A percentile compares a stretch with the other conserved stretches of the same genome.
Conservation (phyloP, 306 rosid species). For the Cyclanthera cordifolia region DNA sequence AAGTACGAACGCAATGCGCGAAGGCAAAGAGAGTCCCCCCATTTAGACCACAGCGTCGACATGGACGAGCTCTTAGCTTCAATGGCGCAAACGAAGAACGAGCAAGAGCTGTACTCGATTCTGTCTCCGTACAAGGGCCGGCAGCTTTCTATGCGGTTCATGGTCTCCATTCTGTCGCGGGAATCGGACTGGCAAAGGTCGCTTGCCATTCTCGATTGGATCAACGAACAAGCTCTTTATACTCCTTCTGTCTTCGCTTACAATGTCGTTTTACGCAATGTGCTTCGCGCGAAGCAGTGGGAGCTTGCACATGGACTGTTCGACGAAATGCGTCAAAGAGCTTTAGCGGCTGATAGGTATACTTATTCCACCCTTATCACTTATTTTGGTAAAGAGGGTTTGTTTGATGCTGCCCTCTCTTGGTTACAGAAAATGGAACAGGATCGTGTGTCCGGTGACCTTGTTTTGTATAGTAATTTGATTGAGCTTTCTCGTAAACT, state of each 20-base stretch:
- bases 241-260: constrained; percentile 67
- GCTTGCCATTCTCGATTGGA: constrained; percentile 78
- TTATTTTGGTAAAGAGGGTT: constrained; percentile 57
- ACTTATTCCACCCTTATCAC: constrained; percentile 87
- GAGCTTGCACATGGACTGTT: constrained; percentile 78
- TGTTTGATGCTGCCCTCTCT: constrained; percentile 74
- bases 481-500: constrained; percentile 78
- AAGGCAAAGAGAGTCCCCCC: constrained; percentile 20
- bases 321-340: constrained; percentile 80
- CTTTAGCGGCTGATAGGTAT: constrained; percentile 74
- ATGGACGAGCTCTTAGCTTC: constrained; percentile 57
- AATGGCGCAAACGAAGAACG: constrained; percentile 43
- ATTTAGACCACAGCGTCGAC: constrained; percentile 62
- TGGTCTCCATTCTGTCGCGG: constrained; percentile 70
- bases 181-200: constrained; percentile 88
- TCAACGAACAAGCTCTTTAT: constrained; percentile 60
- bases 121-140: constrained; percentile 48
- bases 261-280: constrained; percentile 74
- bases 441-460: constrained; percentile 70
- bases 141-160: constrained; percentile 64
- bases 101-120: constrained; percentile 44
- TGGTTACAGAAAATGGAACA: constrained; percentile 93
- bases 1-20: constrained; percentile 18
- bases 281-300: constrained; percentile 73
- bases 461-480: constrained; percentile 70